Evolutionary conservation across 1,139 yeast genomes (phyloP).

Genomic region (Pneumocystis sp.): DNA sequence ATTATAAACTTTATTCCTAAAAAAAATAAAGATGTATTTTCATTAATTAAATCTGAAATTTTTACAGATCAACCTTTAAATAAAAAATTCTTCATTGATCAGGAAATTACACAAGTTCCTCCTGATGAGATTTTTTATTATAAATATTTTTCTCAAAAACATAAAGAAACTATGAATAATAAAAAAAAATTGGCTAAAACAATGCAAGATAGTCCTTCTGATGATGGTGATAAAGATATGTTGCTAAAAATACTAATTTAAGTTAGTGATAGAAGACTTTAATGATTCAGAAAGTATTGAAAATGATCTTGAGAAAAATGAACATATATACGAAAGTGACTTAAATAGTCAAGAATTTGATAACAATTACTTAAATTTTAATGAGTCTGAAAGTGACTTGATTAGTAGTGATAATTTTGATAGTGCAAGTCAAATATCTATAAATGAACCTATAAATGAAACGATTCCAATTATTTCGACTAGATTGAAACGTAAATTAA

Average conservation of each 20-base stretch:
- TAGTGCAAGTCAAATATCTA: neutral
- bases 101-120: slow-evolving; percentile 47
- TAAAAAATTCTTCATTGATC: slow-evolving; percentile 66
- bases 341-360: slow-evolving; percentile 20
- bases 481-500: slow-evolving; percentile 17
- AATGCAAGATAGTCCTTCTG: slow-evolving; percentile 16
- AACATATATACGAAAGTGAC: slow-evolving; percentile 8
- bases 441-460: slow-evolving; percentile 17
- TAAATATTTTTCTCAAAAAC: slow-evolving; percentile 52
- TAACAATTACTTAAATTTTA: slow-evolving; percentile 16
- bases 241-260: slow-evolving; percentile 14
- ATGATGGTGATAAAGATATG: slow-evolving; percentile 14
- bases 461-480: slow-evolving; percentile 13
- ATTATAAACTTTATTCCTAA: slow-evolving; percentile 98
- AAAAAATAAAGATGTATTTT: slow-evolving; percentile 60
- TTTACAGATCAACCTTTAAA: slow-evolving; percentile 49
- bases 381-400: slow-evolving; percentile 20
- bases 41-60: slow-evolving; percentile 33
- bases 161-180: slow-evolving; percentile 13
- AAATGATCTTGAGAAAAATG: slow-evolving; percentile 17
- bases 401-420: slow-evolving; percentile 5
- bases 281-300: slow-evolving; percentile 17
- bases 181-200: slow-evolving; percentile 25
- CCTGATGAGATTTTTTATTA: slow-evolving; percentile 86
- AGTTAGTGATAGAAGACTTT: slow-evolving; percentile 16